Evolutionary conservation across 768 basidiomycete genomes (phyloP), one percentile per base, ranked within the genome.

Genomic region (Mycena alexandri): DNA sequence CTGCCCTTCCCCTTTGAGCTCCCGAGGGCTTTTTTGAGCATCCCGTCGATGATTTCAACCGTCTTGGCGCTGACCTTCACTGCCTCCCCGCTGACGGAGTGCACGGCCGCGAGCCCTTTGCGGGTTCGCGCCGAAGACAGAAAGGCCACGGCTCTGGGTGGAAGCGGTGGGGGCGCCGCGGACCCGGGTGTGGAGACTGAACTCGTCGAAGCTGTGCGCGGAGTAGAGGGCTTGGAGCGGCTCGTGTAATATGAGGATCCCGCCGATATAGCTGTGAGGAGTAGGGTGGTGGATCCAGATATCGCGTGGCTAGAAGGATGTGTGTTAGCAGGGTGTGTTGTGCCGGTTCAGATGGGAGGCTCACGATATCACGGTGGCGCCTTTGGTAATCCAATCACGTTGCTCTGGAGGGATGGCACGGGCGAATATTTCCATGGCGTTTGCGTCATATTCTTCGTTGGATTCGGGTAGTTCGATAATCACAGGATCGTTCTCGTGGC

Each of bases 61-160:
- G 92, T 93, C 68, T 86, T 86, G 16, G 85, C 75, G 60, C 89
- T 92, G 67, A 91, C 85, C 71, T 87, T 85, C 38, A 90, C 90
- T 0, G 90, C 92, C 71, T 89, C 82, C 0, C 88, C 89, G 64
- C 84, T 90, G 61, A 90, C 80, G 12, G 87, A 83, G 71, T 93
- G 92, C 2, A 91, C 87, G 4, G 80, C 82, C 5, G 85, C 77
- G 0, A 94, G 83, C 4, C 86, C 85, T 52, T 85, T 83, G 36
- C 86, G 86, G 0, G 91, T 88, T 19, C 76, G 80, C 47, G 88
- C 86, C 3, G 89, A 90, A 2, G 87, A 86, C 10, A 89, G 79
- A 73, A 92, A 88, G 57, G 86, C 84, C 21, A 90, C 80, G 8
- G 84, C 82, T 43, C 83, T 81, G 50, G 83, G 79, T 44, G 75